These are phyloP conservation scores for Miamiensis avidus DNA, from an alignment of 169 alveolate genomes.

Conservation along the genomic window DNA sequence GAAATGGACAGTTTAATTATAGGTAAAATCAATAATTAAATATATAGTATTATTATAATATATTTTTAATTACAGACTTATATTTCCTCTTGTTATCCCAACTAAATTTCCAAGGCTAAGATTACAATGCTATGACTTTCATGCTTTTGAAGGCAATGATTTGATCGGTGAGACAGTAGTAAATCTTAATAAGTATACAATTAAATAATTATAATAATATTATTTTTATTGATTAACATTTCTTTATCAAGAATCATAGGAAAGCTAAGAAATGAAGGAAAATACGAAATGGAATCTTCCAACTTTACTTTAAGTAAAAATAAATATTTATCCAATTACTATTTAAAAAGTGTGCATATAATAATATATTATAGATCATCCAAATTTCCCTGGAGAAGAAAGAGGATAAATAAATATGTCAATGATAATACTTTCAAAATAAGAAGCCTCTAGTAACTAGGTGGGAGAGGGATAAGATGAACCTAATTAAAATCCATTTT, in stretches of 20 bases:
- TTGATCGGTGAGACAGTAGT: neutral
- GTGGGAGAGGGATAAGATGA: neutral
- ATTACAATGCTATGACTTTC: neutral
- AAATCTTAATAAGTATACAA: neutral
- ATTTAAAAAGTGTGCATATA: too few relatives aligned
- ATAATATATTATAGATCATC: neutral
- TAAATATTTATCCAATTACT: too few relatives aligned
- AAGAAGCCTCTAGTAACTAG: neutral
- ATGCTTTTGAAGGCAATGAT: neutral
- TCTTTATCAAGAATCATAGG: neutral
- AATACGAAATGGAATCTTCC: neutral
- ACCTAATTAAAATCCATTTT: too few relatives aligned
- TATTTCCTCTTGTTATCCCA: neutral
- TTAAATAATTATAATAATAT: too few relatives aligned
- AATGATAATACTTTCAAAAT: neutral
- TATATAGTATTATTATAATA: too few relatives aligned
- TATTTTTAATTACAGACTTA: neutral
- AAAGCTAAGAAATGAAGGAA: neutral
- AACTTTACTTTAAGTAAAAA: neutral
- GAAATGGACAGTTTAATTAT: conserved; percentile 74
- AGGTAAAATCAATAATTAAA: neutral
- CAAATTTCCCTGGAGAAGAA: neutral
- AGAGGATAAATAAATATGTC: neutral
- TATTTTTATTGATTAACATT: too few relatives aligned
- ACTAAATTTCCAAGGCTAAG: neutral